phyloP scores from a whole-genome alignment of 148 eudicot genomes.

The Euryodendron excelsum region DNA sequence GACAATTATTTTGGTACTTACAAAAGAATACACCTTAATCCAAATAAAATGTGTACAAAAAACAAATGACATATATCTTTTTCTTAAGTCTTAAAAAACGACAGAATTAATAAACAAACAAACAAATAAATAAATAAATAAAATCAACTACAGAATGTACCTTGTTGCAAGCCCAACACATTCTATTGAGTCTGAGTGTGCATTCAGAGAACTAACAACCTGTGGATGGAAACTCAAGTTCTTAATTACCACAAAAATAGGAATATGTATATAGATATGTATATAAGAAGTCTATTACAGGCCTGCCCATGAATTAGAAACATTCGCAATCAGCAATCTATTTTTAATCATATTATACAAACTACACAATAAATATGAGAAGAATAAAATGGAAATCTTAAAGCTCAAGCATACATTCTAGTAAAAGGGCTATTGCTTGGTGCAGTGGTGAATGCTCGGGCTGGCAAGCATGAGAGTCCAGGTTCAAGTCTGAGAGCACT shows the following conservation, averaged over 20 bases:
- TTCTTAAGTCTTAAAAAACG: neutral
- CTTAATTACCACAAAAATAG: neutral
- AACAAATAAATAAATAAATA: too few relatives aligned
- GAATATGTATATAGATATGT: neutral
- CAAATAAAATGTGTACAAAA: neutral
- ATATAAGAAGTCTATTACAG: neutral
- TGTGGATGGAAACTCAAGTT: constrained; percentile 27
- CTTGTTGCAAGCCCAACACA: constrained; percentile 70
- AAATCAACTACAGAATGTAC: constrained; percentile 24
- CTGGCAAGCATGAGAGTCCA: neutral
- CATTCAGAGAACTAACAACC: constrained; percentile 69
- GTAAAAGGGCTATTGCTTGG: neutral
- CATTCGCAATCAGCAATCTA: neutral
- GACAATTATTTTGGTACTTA: neutral
- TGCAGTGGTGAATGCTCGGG: neutral
- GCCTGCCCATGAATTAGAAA: neutral
- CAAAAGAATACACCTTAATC: neutral
- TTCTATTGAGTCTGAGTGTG: constrained; percentile 81
- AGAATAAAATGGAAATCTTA: neutral
- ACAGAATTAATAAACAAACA: too few relatives aligned
- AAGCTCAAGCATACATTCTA: too few relatives aligned
- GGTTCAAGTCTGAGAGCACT: too few relatives aligned
- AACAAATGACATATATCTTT: neutral
- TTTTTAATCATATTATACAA: neutral
- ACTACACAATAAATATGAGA: neutral